Evolutionary conservation across 208 protist genomes (phyloP).

Genomic region (Acanthamoeba sp.): DNA sequence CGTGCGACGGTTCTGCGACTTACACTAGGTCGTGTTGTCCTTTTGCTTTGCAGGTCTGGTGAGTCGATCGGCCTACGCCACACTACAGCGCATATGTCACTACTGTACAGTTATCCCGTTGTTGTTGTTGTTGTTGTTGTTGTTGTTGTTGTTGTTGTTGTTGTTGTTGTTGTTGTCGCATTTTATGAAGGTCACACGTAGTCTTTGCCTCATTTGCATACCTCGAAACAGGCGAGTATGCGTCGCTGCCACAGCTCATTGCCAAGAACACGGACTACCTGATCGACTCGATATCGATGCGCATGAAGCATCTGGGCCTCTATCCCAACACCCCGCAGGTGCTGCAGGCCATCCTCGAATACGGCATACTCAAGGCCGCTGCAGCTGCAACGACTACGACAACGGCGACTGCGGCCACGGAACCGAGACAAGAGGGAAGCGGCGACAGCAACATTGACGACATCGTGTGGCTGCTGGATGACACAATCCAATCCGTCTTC

Average conservation of each 20-base stretch:
- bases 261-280: slow-evolving; percentile 72
- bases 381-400: neutral
- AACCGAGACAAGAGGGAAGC: neutral
- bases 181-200: no score
- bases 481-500: slow-evolving; percentile 51
- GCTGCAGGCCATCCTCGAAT: slow-evolving; percentile 53
- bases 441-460: neutral
- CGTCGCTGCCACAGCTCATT: slow-evolving; percentile 41
- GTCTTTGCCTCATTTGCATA: no score
- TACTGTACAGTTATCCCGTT: neutral
- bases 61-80: slow-evolving; percentile 34
- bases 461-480: slow-evolving; percentile 67
- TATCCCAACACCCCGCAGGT: slow-evolving; percentile 71
- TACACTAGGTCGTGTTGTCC: no score
- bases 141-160: no score
- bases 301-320: slow-evolving; percentile 22
- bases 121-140: no score
- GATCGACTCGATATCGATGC: slow-evolving; percentile 70
- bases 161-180: no score
- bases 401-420: neutral
- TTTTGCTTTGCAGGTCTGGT: neutral
- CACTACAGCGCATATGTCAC: slow-evolving; percentile 21
- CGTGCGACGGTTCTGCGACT: no score
- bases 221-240: neutral
- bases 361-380: slow-evolving; percentile 11